Conservation (phyloP, 352 stramenopile genomes). For the Pythium biforme region DNA sequence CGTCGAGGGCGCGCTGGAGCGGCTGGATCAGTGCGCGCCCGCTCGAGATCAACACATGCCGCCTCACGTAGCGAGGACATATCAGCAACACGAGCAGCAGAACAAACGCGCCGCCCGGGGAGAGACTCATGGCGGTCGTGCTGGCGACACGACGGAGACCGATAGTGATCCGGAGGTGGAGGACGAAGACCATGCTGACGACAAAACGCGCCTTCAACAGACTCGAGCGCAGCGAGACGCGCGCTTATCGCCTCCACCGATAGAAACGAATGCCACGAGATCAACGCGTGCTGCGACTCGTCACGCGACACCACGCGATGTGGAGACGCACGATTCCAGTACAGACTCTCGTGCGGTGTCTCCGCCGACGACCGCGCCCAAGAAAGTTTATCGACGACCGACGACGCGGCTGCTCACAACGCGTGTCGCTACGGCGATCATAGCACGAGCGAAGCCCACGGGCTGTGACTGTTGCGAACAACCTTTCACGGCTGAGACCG, state of each 20-base stretch:
- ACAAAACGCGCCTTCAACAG: no score
- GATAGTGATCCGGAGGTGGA: not conserved
- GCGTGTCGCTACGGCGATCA: not conserved
- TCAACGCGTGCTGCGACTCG: not conserved
- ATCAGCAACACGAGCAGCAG: not conserved
- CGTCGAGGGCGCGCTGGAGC: not conserved
- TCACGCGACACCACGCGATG: not conserved
- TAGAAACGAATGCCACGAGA: not conserved
- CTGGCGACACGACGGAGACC: constrained; percentile 4
- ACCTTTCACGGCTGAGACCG: not conserved
- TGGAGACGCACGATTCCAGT: not conserved
- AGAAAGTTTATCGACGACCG: not conserved
- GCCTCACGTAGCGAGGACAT: no score
- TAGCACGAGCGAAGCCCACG: not conserved
- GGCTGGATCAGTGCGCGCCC: not conserved
- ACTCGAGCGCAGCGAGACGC: no score
- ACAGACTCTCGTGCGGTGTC: no score
- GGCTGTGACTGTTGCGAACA: not conserved
- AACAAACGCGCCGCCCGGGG: not conserved
- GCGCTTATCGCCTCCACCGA: no score
- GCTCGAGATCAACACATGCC: not conserved
- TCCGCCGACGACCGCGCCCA: no score
- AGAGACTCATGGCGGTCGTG: not conserved
- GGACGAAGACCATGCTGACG: not conserved
- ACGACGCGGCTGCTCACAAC: not conserved